Evolutionary conservation across 2,329 filamentous ascomycete species (phyloP).

Genomic region (Cordyceps tenuipes): DNA sequence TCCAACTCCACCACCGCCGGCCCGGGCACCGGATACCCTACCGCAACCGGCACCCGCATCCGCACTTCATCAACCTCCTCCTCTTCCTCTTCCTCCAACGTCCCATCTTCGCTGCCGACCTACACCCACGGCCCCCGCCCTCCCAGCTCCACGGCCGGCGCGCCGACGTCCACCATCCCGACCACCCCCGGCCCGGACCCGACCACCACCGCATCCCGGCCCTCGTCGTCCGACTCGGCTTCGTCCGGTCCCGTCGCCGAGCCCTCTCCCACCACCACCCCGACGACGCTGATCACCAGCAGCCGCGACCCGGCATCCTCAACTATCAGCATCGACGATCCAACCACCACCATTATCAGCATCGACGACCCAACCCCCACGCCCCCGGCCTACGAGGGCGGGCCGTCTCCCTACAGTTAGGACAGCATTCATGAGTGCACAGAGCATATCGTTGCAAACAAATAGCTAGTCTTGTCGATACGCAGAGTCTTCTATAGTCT

Average conservation of each 20-base stretch:
- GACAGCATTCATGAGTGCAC: neutral
- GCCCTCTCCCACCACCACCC: neutral
- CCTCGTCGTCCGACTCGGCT: neutral
- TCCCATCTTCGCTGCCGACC: neutral
- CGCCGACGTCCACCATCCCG: neutral
- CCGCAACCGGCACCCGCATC: neutral
- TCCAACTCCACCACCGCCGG: neutral
- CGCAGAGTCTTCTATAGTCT: constrained; percentile 11
- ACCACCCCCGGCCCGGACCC: neutral
- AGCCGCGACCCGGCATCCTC: neutral
- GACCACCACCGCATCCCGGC: neutral
- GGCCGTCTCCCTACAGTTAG: constrained; percentile 1
- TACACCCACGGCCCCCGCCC: neutral
- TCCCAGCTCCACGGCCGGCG: neutral
- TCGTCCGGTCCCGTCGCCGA: neutral
- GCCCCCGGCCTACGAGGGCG: neutral
- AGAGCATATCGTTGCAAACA: neutral
- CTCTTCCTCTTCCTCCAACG: too few relatives aligned
- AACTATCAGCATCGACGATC: neutral
- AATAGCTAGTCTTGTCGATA: neutral
- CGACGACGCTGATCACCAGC: constrained; percentile 4
- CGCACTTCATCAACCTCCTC: neutral
- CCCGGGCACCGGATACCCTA: neutral
- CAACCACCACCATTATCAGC: neutral
- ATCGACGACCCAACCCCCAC: neutral